These are phyloP conservation scores for Ampelomyces quisqualis DNA, from an alignment of 2,329 filamentous ascomycete species.

Conservation along the genomic window DNA sequence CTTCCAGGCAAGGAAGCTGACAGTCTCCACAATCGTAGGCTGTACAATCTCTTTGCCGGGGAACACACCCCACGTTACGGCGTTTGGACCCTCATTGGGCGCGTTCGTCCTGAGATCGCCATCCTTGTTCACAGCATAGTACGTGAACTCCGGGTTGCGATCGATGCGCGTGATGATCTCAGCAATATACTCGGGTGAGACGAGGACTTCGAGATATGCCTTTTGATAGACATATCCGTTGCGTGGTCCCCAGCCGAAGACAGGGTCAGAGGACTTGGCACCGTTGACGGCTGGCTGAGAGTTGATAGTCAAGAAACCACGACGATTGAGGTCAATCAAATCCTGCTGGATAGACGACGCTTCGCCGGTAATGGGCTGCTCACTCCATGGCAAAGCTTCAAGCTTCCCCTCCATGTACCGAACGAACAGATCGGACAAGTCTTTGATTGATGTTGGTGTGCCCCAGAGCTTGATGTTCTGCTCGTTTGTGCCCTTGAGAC, in stretches of 20 bases:
- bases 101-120: slow-evolving; percentile 84
- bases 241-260: slow-evolving; percentile 90
- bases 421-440: slow-evolving; percentile 81
- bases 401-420: slow-evolving; percentile 80
- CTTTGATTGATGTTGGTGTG: slow-evolving; percentile 73
- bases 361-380: slow-evolving; percentile 80
- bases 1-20: slow-evolving; percentile 98
- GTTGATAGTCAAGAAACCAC: slow-evolving; percentile 92
- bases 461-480: slow-evolving; percentile 96
- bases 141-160: slow-evolving; percentile 78
- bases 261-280: slow-evolving; percentile 78
- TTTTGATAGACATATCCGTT: slow-evolving; percentile 99
- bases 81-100: slow-evolving; percentile 83
- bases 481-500: slow-evolving; percentile 91
- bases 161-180: slow-evolving; percentile 78
- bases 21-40: slow-evolving; percentile 97
- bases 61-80: slow-evolving; percentile 99
- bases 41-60: slow-evolving; percentile 99
- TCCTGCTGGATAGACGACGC: slow-evolving; percentile 74
- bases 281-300: slow-evolving; percentile 95
- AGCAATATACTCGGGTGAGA: slow-evolving; percentile 75
- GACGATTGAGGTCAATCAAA: slow-evolving; percentile 77
- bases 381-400: slow-evolving; percentile 88
- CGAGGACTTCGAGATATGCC: slow-evolving; percentile 88
- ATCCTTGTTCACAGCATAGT: slow-evolving; percentile 85